These are phyloP conservation scores for Phytophthora foliorum DNA, from an alignment of 352 stramenopile species.

Conservation along the genomic window DNA sequence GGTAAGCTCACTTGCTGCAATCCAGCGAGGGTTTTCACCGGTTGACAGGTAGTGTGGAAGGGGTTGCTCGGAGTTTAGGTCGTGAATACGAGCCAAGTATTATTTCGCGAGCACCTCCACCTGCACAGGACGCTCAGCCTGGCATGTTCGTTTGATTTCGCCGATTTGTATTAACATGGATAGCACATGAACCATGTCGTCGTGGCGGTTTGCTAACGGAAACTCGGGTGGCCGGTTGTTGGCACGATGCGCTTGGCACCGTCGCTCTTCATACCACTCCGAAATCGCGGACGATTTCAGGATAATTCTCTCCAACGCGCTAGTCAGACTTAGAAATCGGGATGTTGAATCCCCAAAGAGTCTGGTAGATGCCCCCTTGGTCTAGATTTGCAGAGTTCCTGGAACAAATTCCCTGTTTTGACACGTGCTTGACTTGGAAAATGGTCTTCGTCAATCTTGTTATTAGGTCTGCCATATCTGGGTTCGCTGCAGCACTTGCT, in stretches of 20 bases:
- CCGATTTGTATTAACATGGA: background rate
- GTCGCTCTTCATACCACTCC: slow-evolving; percentile 18
- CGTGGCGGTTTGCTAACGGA: slow-evolving; percentile 5
- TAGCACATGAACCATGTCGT: slow-evolving; percentile 1
- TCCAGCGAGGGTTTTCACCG: slow-evolving; percentile 22
- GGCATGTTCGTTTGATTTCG: background rate
- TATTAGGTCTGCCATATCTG: slow-evolving; percentile 29
- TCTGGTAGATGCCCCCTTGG: slow-evolving; percentile 13
- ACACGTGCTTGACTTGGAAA: slow-evolving; percentile 21
- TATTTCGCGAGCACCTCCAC: background rate
- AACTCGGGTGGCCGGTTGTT: slow-evolving; percentile 3
- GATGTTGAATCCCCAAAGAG: slow-evolving; percentile 21
- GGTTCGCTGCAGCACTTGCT: slow-evolving; percentile 17
- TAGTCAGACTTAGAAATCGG: slow-evolving; percentile 22
- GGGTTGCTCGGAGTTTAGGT: slow-evolving; percentile 8
- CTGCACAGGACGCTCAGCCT: background rate
- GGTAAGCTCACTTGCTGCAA: slow-evolving; percentile 14
- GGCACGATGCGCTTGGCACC: background rate
- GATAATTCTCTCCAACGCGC: slow-evolving; percentile 7
- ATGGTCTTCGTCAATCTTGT: slow-evolving; percentile 20
- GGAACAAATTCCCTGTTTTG: slow-evolving; percentile 17
- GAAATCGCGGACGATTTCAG: slow-evolving; percentile 14
- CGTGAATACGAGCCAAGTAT: background rate
- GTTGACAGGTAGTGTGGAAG: slow-evolving; percentile 26
- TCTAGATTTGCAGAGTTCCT: slow-evolving; percentile 16